Percentiles rank a stretch among this genome's conserved stretches.
These are phyloP conservation scores for Amaranthus tricolor DNA, from an alignment of 179 eudicot genomes.

Conservation along the genomic window DNA sequence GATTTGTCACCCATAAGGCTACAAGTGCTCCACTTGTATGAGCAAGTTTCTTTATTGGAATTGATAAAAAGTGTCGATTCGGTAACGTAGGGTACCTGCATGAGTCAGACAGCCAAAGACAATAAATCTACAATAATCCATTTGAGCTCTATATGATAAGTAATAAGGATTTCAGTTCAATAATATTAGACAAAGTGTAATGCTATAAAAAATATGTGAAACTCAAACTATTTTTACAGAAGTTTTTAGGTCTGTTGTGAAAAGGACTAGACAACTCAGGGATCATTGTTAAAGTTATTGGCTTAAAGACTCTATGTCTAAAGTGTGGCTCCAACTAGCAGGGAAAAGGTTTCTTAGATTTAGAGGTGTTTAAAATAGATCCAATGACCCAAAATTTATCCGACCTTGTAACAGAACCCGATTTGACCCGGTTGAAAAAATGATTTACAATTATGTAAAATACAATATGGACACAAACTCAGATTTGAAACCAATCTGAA, in stretches of 20 bases:
- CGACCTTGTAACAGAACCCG: no score
- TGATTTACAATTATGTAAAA: no score
- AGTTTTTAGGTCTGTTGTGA: not conserved
- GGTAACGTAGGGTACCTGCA: constrained; percentile 90
- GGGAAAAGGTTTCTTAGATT: not conserved
- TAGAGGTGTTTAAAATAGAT: no score
- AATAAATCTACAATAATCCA: not conserved
- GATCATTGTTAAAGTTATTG: not conserved
- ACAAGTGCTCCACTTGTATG: constrained; percentile 79
- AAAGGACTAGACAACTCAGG: not conserved
- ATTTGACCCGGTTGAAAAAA: no score
- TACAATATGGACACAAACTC: no score
- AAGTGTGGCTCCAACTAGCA: not conserved
- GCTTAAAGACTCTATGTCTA: not conserved
- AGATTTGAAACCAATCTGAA: no score
- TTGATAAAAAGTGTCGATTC: constrained; percentile 66
- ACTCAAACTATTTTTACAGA: not conserved
- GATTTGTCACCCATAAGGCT: constrained; percentile 94
- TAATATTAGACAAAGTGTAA: not conserved
- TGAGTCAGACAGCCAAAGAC: constrained; percentile 9
- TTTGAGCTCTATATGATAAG: not conserved
- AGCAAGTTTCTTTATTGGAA: constrained; percentile 70
- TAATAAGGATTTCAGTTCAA: not conserved
- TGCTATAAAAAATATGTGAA: not conserved
- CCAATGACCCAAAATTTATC: no score